These are phyloP conservation scores for Spiraea crenata DNA, from an alignment of 331 rosid genomes.

Conservation along the genomic window DNA sequence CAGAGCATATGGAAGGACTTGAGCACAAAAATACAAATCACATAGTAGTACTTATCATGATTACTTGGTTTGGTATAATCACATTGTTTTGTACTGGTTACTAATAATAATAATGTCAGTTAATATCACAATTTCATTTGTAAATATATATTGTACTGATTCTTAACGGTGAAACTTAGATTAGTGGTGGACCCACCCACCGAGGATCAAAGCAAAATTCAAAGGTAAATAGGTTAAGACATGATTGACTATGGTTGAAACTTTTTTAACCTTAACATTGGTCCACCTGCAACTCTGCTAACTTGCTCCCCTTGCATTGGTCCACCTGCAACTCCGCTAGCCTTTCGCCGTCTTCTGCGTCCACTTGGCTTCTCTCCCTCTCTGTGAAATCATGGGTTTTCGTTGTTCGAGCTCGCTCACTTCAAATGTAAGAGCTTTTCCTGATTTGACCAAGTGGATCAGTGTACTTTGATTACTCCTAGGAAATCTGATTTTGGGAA, in stretches of 20 bases:
- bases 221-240: neutral
- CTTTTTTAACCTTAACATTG: constrained; percentile 9
- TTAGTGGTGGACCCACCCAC: neutral
- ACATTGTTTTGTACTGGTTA: no score
- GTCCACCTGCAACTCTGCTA: constrained; percentile 39
- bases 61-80: no score
- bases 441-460: constrained; percentile 43
- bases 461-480: constrained; percentile 30
- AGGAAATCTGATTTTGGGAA: constrained; percentile 31
- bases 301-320: constrained; percentile 29
- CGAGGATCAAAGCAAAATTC: neutral
- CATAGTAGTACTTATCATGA: no score
- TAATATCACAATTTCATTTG: no score
- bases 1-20: neutral
- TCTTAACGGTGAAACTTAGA: no score
- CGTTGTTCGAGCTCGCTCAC: constrained; percentile 31
- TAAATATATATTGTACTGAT: no score
- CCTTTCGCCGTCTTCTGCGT: constrained; percentile 56
- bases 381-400: constrained; percentile 26
- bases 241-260: constrained; percentile 35
- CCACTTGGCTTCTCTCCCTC: constrained; percentile 32
- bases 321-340: constrained; percentile 38
- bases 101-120: no score
- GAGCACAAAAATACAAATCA: neutral
- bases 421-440: constrained; percentile 23